These are phyloP conservation scores for Dichomitus squalens DNA, from an alignment of 1,284 basidiomycete species.

Conservation along the genomic window DNA sequence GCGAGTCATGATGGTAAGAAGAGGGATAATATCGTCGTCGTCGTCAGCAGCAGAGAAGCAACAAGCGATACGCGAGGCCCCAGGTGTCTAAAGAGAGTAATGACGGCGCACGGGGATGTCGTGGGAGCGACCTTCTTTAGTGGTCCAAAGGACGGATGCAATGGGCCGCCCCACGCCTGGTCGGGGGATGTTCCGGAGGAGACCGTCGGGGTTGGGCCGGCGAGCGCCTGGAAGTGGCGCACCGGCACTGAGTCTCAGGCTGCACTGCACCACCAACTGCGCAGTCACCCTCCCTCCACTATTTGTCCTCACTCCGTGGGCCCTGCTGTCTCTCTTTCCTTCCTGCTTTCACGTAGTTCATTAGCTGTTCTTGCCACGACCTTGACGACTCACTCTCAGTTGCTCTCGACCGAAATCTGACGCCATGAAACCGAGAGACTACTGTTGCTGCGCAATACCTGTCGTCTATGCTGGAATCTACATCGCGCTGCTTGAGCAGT, in stretches of 20 bases:
- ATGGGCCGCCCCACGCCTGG: too few species aligned
- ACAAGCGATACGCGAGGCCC: conserved; percentile 7
- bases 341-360: conserved; percentile 7
- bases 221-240: background rate
- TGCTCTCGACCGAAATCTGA: background rate
- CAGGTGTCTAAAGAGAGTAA: conserved; percentile 6
- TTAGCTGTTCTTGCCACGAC: conserved; percentile 9
- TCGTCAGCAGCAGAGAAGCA: conserved; percentile 11
- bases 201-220: too few species aligned
- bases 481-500: conserved; percentile 75
- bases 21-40: conserved; percentile 16
- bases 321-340: conserved; percentile 7
- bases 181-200: too few species aligned
- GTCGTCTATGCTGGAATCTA: conserved; percentile 88
- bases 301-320: conserved; percentile 7
- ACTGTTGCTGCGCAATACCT: conserved; percentile 85
- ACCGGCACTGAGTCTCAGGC: background rate
- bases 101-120: conserved; percentile 14
- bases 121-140: conserved; percentile 20
- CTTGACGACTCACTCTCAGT: conserved; percentile 9
- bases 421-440: conserved; percentile 65
- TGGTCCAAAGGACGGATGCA: background rate
- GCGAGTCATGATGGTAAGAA: conserved; percentile 43
- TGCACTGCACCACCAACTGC: conserved; percentile 9
- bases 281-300: background rate